phyloP scores from a whole-genome alignment of 164 flowering plant species.

The Pachysandra terminalis region DNA sequence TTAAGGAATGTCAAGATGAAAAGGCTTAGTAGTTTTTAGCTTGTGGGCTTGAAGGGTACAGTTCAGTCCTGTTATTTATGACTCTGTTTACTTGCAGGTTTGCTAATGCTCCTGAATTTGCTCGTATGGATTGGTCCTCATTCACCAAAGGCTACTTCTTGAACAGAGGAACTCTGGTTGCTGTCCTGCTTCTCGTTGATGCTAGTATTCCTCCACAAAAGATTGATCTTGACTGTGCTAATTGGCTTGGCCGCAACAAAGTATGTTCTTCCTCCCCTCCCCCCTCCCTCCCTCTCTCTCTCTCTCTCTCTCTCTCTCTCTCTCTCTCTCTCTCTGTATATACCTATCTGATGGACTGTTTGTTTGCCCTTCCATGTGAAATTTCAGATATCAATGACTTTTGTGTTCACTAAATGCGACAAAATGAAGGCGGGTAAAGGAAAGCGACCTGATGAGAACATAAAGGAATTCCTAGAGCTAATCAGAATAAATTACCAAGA shows the following conservation, averaged over 20 bases:
- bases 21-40: background rate
- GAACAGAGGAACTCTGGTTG: conserved; percentile 72
- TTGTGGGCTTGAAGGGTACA: background rate
- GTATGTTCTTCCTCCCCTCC: conserved; percentile 28
- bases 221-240: conserved; percentile 92
- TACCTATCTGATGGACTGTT: conserved; percentile 4
- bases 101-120: conserved; percentile 84
- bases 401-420: conserved; percentile 95
- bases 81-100: conserved; percentile 42
- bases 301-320: background rate
- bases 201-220: conserved; percentile 91
- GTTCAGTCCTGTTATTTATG: background rate
- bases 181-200: conserved; percentile 80
- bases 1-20: too few relatives aligned
- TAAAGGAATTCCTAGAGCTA: conserved; percentile 39
- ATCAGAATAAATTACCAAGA: conserved; percentile 33
- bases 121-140: conserved; percentile 82
- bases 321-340: background rate
- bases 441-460: conserved; percentile 59
- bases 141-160: conserved; percentile 94
- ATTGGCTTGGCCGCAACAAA: conserved; percentile 96
- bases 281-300: background rate
- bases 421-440: conserved; percentile 68
- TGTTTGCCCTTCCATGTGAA: background rate
- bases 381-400: conserved; percentile 77